Conservation (phyloP, 352 stramenopile genomes). For the Pythium phragmiticola region DNA sequence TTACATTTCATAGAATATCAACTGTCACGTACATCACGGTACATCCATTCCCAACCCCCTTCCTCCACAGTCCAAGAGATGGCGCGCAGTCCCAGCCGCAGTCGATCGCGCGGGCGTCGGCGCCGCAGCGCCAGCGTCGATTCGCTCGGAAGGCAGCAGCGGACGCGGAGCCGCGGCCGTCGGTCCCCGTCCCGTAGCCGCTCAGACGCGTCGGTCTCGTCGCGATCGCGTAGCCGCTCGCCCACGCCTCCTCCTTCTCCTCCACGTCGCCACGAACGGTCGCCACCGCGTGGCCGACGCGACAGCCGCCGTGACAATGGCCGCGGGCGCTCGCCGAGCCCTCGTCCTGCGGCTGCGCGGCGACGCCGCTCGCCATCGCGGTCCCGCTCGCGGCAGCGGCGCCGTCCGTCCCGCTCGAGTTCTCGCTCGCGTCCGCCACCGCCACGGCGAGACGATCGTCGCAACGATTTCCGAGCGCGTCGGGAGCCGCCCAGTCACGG, state of each 20-base stretch:
- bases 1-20: constrained; percentile 10
- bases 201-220: constrained; percentile 7
- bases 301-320: neutral
- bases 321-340: neutral
- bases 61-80: neutral
- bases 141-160: constrained; percentile 20
- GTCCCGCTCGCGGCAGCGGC: constrained; percentile 12
- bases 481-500: constrained; percentile 11
- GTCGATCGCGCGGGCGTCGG: constrained; percentile 14
- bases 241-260: constrained; percentile 4
- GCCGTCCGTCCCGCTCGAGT: constrained; percentile 5
- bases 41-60: neutral
- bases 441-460: constrained; percentile 17
- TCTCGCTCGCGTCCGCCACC: constrained; percentile 13
- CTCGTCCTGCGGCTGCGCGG: too few species aligned
- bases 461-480: constrained; percentile 6
- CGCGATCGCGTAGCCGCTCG: constrained; percentile 4
- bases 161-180: too few species aligned
- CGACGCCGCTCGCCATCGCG: constrained; percentile 2
- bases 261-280: constrained; percentile 1
- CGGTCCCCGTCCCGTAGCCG: neutral
- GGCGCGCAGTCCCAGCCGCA: constrained; percentile 20
- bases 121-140: constrained; percentile 28
- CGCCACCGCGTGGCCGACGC: neutral
- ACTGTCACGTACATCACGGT: neutral